Evolutionary conservation across 2,329 filamentous ascomycete genomes (phyloP), one percentile per base, ranked within the genome.

Genomic region (Epichloe typhina): DNA sequence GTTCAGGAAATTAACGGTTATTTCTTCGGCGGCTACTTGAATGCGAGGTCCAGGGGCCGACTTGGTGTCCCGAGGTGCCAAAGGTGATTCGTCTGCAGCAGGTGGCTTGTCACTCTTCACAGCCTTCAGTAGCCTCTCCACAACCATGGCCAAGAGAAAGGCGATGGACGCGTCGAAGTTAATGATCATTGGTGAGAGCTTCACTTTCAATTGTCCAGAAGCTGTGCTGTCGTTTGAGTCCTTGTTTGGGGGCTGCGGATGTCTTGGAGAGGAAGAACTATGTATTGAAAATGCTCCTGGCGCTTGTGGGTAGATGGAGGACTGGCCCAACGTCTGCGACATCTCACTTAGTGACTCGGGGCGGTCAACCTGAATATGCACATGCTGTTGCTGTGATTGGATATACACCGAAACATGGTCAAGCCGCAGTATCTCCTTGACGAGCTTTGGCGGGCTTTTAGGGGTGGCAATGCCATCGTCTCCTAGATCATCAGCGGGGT

Each of bases 271-370:
- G 6, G 48, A 36, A 13, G 51, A 50, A 46, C 17, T 17, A 37
- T 42, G 23, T 2, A 77, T 65, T 0, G 80, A 84, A 60, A 84
- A 84, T 2, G 80, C 73, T 0, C 80, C 82, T 1, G 80, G 80
- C 3, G 82, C 61, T 57, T 80, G 71, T 0, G 73, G 72, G n/a
- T 70, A 69, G 11, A 69, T 54, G 2, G 72, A 75, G 38, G 52
- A 52, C 9, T 59, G 64, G 0, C 60, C 59, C 38, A 72, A 54
- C 13, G 64, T 62, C 35, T 64, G 59, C 7, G 60, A 58, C 6
- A 65, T 55, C 23, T 62, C 57, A 8, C 59, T 52, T 3, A 60
- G 52, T 0, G 64, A 61, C 26, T 64, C 62, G 0, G 61, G 57
- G 1, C 59, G 55, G 6, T 57, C 53, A 15, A 63, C 46, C 4